These are phyloP conservation scores for Cyberlindnera misumaiensis DNA, from an alignment of 805 yeast genomes.

Conservation along the genomic window DNA sequence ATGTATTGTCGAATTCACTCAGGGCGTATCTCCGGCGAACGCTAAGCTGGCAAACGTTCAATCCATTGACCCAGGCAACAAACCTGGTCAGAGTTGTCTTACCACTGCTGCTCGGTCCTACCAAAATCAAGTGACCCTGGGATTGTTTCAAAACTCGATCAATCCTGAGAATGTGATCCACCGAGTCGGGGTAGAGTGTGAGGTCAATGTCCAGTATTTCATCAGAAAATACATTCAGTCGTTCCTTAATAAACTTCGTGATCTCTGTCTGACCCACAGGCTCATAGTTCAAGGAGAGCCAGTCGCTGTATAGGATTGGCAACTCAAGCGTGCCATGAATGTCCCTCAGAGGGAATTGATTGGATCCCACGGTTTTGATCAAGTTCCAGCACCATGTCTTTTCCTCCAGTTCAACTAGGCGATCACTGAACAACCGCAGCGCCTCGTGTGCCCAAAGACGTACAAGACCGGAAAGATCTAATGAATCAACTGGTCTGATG, in stretches of 20 bases:
- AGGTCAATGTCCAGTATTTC: conserved; percentile 62
- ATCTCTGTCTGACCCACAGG: conserved; percentile 46
- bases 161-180: conserved; percentile 70
- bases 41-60: conserved; percentile 49
- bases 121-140: conserved; percentile 84
- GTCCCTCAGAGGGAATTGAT: conserved; percentile 42
- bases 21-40: conserved; percentile 50
- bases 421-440: conserved; percentile 67
- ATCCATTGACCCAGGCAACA: conserved; percentile 89
- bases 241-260: conserved; percentile 47
- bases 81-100: conserved; percentile 69
- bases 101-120: conserved; percentile 81
- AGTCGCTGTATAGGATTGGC: conserved; percentile 65
- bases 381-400: conserved; percentile 41
- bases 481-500: conserved; percentile 29
- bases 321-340: conserved; percentile 27
- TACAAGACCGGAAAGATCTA: conserved; percentile 38
- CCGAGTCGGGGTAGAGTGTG: conserved; percentile 58
- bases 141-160: conserved; percentile 78
- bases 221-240: conserved; percentile 67
- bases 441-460: conserved; percentile 81
- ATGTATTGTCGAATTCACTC: conserved; percentile 57
- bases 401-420: conserved; percentile 45
- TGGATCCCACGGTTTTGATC: conserved; percentile 26
- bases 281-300: conserved; percentile 62